Evolutionary conservation across 768 basidiomycete species (phyloP), one percentile per base, ranked within the genome.

Genomic region (Amanita muscaria): DNA sequence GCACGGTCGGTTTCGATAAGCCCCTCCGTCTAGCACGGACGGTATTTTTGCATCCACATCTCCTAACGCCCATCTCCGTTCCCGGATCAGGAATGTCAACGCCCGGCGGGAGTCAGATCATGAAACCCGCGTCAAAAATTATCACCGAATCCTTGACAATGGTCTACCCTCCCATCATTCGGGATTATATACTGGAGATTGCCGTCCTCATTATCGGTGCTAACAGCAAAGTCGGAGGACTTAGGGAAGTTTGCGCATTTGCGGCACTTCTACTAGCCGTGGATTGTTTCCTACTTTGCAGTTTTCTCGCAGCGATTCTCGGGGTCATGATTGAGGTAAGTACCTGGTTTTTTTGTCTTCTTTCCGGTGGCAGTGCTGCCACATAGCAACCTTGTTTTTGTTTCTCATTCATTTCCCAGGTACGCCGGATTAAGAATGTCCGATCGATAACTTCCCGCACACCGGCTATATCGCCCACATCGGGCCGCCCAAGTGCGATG

Each of bases 1-100:
- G 94, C 62, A 96, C 92, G 1, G 81, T 99, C 48, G 94, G 94
- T 5, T 99, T 98, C 61, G 96, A 99, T 65, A 98, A 99, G 61
- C 94, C 93, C 0, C 80, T 94, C 36, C 78, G 88, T 5, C 80
- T 99, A 19, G 93, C 92, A 2, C 75, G 83, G 10, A 84, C 91
- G 2, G 88, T 98, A 12, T 89, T 97, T 65, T 74, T 78, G 22
- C 87, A 92, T 53, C 88, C 86, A 2, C 76, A 85, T 38, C 64
- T 80, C 27, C 64, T 71, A 39, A 59, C 68, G 41, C 59, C 73
- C 47, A 57, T 52, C 42, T 48, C 48, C 48, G 54, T 31, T 40
- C 55, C 46, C 49, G 56, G 45, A 27, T 60, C 35, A 49, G 51
- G 6, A 6, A 22, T 49, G 4, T 44, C 60, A 8, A 54, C 51